Percentiles rank a stretch among this genome's conserved stretches.
phyloP scores from a whole-genome alignment of 2,329 filamentous ascomycete species.

The Diaporthe vaccinii region DNA sequence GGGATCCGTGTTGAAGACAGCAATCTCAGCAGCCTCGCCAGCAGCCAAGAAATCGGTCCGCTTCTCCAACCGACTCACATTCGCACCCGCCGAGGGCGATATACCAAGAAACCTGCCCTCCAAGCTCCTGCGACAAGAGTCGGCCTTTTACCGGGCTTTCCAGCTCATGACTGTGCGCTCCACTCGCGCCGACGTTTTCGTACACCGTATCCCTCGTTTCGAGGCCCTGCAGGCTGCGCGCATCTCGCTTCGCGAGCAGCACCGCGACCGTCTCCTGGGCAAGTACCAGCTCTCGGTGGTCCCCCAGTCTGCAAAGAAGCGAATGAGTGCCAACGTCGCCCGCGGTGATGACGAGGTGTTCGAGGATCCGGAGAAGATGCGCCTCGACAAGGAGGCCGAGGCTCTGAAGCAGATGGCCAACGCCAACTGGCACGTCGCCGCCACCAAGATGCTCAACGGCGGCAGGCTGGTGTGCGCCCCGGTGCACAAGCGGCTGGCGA shows the following conservation, averaged over 20 bases:
- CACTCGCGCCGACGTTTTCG: slow-evolving; percentile 80
- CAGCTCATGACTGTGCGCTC: slow-evolving; percentile 78
- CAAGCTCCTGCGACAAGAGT: slow-evolving; percentile 71
- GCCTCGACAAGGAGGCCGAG: slow-evolving; percentile 83
- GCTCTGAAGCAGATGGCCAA: slow-evolving; percentile 79
- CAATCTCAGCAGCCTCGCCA: slow-evolving; percentile 45
- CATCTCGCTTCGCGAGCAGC: slow-evolving; percentile 77
- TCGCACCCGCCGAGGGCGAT: slow-evolving; percentile 50
- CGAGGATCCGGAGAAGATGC: slow-evolving; percentile 73
- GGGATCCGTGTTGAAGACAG: slow-evolving; percentile 29
- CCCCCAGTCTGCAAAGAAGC: slow-evolving; percentile 78
- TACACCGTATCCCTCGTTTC: slow-evolving; percentile 86
- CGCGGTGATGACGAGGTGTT: slow-evolving; percentile 76
- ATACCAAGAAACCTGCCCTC: slow-evolving; percentile 65
- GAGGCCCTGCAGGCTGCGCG: slow-evolving; percentile 90
- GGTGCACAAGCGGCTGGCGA: slow-evolving; percentile 72
- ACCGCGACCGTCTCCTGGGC: slow-evolving; percentile 86
- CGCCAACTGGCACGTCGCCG: slow-evolving; percentile 73
- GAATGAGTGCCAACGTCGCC: slow-evolving; percentile 78
- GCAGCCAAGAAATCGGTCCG: slow-evolving; percentile 79
- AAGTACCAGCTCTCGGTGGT: slow-evolving; percentile 84
- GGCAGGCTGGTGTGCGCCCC: slow-evolving; percentile 75
- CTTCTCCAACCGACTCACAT: slow-evolving; percentile 71
- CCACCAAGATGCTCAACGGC: slow-evolving; percentile 72
- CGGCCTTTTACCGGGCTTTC: slow-evolving; percentile 91